Conservation (phyloP, 75 land plant species). For the Cunninghamia lanceolata region DNA sequence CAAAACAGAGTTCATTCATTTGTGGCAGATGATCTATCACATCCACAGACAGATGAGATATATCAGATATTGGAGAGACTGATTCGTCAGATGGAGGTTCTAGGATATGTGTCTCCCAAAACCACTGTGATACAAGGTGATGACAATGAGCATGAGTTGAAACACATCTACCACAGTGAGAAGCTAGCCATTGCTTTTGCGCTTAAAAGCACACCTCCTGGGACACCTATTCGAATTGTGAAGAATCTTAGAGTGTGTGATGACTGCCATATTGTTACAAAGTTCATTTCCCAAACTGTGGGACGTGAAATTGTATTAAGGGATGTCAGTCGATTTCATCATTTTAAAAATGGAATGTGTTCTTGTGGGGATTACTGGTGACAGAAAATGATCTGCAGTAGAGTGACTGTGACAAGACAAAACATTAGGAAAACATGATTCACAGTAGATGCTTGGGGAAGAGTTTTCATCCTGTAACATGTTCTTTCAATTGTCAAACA, state of each 20-base stretch:
- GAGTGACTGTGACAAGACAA: not conserved
- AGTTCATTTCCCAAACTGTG: slow-evolving; percentile 18
- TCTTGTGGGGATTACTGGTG: slow-evolving; percentile 35
- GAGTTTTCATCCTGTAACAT: not conserved
- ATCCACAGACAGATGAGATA: slow-evolving; percentile 18
- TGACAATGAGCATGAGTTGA: slow-evolving; percentile 15
- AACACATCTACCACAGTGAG: slow-evolving; percentile 28
- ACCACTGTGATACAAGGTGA: slow-evolving; percentile 12
- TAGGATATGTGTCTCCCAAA: slow-evolving; percentile 23
- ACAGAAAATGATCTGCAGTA: not conserved
- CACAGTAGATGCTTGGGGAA: not conserved
- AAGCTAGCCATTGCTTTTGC: slow-evolving; percentile 51
- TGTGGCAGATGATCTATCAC: slow-evolving; percentile 16
- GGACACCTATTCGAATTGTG: slow-evolving; percentile 21
- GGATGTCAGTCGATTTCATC: slow-evolving; percentile 23
- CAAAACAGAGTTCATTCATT: slow-evolving; percentile 24
- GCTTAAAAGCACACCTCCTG: slow-evolving; percentile 21
- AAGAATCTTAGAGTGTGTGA: slow-evolving; percentile 29
- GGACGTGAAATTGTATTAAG: slow-evolving; percentile 15
- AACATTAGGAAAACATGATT: not conserved
- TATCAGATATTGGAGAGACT: slow-evolving; percentile 21
- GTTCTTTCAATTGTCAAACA: not conserved
- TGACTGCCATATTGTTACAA: slow-evolving; percentile 29
- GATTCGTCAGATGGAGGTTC: slow-evolving; percentile 3
- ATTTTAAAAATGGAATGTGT: slow-evolving; percentile 25